Percentiles rank a stretch among this genome's conserved stretches.
These are phyloP conservation scores for Hemileccinum rubropunctum DNA, from an alignment of 768 basidiomycete genomes.

Conservation along the genomic window DNA sequence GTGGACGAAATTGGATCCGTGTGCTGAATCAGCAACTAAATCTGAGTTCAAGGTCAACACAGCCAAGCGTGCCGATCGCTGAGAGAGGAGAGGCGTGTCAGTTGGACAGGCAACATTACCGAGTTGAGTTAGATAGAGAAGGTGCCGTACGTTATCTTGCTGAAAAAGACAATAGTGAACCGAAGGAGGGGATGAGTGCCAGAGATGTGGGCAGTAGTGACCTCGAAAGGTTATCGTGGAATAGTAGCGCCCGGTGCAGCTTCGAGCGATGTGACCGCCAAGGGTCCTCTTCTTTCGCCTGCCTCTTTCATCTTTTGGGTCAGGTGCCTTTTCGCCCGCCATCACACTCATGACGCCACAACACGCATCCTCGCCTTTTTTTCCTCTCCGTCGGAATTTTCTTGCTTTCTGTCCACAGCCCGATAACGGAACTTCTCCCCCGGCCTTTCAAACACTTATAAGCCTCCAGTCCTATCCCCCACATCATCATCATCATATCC, in stretches of 20 bases:
- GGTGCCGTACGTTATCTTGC: conserved; percentile 31
- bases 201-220: conserved; percentile 24
- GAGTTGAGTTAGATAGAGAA: conserved; percentile 29
- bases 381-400: conserved; percentile 30
- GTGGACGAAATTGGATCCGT: conserved; percentile 13
- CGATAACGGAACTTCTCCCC: conserved; percentile 36
- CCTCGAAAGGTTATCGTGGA: conserved; percentile 36
- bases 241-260: conserved; percentile 22
- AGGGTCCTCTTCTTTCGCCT: conserved; percentile 16
- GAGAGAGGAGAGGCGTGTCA: conserved; percentile 27
- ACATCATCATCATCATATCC: neutral
- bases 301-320: conserved; percentile 22
- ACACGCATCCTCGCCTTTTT: conserved; percentile 27
- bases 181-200: conserved; percentile 10
- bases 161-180: conserved; percentile 14
- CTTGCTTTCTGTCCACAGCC: conserved; percentile 32
- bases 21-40: conserved; percentile 24
- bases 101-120: conserved; percentile 32
- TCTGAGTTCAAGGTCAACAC: conserved; percentile 16
- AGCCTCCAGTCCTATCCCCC: conserved; percentile 10
- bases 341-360: conserved; percentile 35
- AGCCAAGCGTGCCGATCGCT: conserved; percentile 31
- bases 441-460: conserved; percentile 29
- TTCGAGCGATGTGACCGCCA: conserved; percentile 34
- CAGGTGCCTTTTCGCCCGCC: conserved; percentile 32